Percentiles rank a stretch among this genome's conserved stretches.
phyloP scores from a whole-genome alignment of 2,329 filamentous ascomycete species.

The Coleophoma eucalyptorum region DNA sequence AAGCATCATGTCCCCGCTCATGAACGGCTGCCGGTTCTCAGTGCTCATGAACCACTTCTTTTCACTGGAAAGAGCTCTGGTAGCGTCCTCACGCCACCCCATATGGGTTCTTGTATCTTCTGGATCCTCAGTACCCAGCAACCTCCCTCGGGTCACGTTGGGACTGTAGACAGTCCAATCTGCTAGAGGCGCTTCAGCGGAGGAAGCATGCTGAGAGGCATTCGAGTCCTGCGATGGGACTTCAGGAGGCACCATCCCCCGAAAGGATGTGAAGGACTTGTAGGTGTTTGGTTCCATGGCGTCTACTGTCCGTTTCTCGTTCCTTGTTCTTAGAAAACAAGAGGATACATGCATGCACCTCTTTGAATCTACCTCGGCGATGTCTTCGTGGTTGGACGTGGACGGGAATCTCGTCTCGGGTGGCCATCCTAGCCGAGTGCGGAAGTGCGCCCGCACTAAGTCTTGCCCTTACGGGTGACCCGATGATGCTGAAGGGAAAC shows the following conservation, averaged over 20 bases:
- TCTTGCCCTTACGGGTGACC: too few relatives aligned
- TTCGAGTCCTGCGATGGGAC: not conserved
- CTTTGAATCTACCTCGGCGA: too few relatives aligned
- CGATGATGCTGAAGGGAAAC: too few relatives aligned
- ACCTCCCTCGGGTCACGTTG: conserved; percentile 8
- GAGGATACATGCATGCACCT: too few relatives aligned
- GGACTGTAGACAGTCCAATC: conserved; percentile 16
- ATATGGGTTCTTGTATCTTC: conserved; percentile 1
- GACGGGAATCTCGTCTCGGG: too few relatives aligned
- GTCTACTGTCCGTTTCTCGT: not conserved
- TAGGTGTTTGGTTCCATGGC: conserved; percentile 7
- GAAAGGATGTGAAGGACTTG: not conserved
- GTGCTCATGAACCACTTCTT: conserved; percentile 3
- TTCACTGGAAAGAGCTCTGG: not conserved
- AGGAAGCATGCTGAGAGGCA: not conserved
- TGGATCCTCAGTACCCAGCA: not conserved
- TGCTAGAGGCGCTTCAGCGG: not conserved
- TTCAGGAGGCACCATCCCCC: not conserved
- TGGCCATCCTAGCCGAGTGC: too few relatives aligned
- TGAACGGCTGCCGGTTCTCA: not conserved
- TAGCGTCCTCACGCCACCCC: not conserved
- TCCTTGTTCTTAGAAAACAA: too few relatives aligned
- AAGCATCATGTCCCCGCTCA: too few relatives aligned
- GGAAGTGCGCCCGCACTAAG: too few relatives aligned
- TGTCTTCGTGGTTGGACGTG: too few relatives aligned